Base-by-base conservation (phyloP, 2,329 filamentous ascomycete genomes). In the Monilinia laxa region DNA sequence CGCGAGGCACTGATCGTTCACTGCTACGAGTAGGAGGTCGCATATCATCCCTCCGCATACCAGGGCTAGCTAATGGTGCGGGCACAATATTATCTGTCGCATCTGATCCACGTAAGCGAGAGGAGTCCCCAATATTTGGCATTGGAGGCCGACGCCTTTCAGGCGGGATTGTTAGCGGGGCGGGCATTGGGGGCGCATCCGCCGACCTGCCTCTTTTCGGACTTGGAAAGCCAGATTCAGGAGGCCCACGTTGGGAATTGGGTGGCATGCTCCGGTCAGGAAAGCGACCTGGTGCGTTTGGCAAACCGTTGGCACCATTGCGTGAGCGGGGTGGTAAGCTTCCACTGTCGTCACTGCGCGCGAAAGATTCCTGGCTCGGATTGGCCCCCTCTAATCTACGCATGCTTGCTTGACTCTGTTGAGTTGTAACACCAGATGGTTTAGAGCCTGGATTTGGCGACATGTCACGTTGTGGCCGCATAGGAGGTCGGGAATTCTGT, bases 1-100 rank as follows among this genome's bases (percentile, higher is more conserved):
- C 71, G 57, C 70, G 69, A 40, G 71, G 65, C 59, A 65, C 60
- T 38, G 69, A 67, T 54, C 74, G 65, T 56, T 78, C 75, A 66
- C 71, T 76, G 56, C 72, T 77, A 55, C 77, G 73, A 31, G 75
- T 74, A 42, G 76, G 75, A 52, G 73, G 72, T 11, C 73, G 73
- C 52, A 75, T 66, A 55, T 78, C 77, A 28, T 77, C 75, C 71
- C 75, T 73, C 16, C 73, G 69, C 68, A 74, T 75, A 40, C 71
- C 75, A 47, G 78, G 78, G 54, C 76, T 78, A 45, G 73, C 74
- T 9, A 78, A 68, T 20, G 78, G 76, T 38, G 77, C 75, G 23
- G 78, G 76, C 45, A 77, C 73, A 57, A 76, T 73, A 66, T 72
- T 75, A n/a, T 76, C 74, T 38, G 64, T 71, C 11, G 69, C 67